Percentiles rank a stretch among this genome's conserved stretches.
Conservation (phyloP, 2,329 filamentous ascomycete species). For the Xylaria sp. region DNA sequence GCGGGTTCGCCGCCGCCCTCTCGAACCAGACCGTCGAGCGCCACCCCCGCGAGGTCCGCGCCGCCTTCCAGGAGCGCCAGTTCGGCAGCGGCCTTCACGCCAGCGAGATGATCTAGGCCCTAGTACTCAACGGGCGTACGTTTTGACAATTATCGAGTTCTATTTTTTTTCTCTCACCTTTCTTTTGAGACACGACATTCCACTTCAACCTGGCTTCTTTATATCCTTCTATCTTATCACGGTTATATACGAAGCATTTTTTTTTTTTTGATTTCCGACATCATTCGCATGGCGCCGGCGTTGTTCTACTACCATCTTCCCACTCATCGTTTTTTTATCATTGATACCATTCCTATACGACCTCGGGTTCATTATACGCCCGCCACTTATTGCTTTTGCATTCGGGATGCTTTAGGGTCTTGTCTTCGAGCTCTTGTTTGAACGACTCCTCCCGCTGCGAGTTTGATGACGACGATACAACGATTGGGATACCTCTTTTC, state of each 20-base stretch:
- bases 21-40: constrained; percentile 31
- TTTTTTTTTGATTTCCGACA: constrained; percentile 20
- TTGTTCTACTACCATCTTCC: constrained; percentile 22
- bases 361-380: constrained; percentile 8
- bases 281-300: constrained; percentile 44
- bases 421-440: neutral
- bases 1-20: constrained; percentile 41
- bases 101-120: constrained; percentile 57
- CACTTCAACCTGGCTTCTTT: constrained; percentile 1
- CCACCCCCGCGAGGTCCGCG: constrained; percentile 42
- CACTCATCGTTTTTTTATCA: constrained; percentile 14
- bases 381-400: constrained; percentile 14
- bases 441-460: neutral
- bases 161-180: too few relatives aligned
- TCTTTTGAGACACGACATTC: neutral
- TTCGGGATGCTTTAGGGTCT: neutral
- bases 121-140: neutral
- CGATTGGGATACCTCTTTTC: constrained; percentile 23
- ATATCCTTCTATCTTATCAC: constrained; percentile 7
- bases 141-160: too few relatives aligned
- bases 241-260: constrained; percentile 29
- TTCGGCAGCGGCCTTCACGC: constrained; percentile 55
- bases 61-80: constrained; percentile 42
- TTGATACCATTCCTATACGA: constrained; percentile 32
- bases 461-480: neutral